These are phyloP conservation scores for Gracilaria caudata DNA, from an alignment of 23 red algal genomes.

Conservation along the genomic window DNA sequence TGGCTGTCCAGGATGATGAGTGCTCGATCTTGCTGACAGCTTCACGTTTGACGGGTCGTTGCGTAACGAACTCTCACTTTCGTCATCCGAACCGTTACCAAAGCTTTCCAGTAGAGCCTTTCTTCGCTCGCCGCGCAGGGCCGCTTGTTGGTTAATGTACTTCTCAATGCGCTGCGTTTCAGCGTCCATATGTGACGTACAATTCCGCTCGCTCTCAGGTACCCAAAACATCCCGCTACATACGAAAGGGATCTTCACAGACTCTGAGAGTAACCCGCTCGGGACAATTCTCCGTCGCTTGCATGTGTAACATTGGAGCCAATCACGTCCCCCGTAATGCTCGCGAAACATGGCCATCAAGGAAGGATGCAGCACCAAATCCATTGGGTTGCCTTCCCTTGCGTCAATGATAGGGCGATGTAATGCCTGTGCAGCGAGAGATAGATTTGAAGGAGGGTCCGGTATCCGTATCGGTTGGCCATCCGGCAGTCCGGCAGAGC, in stretches of 20 bases:
- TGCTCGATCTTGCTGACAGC: neutral
- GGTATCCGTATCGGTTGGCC: neutral
- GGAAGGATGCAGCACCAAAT: slow-evolving; percentile 48
- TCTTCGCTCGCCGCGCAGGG: slow-evolving; percentile 3
- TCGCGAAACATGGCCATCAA: slow-evolving; percentile 25
- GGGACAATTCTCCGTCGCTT: slow-evolving; percentile 20
- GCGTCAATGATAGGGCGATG: slow-evolving; percentile 46
- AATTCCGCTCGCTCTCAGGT: slow-evolving; percentile 11
- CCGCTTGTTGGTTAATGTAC: slow-evolving; percentile 18
- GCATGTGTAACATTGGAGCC: slow-evolving; percentile 50
- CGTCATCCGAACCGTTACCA: slow-evolving; percentile 39
- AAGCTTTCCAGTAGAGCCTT: slow-evolving; percentile 53
- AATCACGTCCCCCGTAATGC: slow-evolving; percentile 38
- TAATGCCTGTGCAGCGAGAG: slow-evolving; percentile 27
- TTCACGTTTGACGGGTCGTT: slow-evolving; percentile 6
- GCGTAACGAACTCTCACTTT: neutral
- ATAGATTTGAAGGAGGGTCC: slow-evolving; percentile 13
- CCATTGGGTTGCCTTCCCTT: slow-evolving; percentile 58
- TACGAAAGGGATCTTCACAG: slow-evolving; percentile 56
- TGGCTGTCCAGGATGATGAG: neutral
- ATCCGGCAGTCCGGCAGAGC: slow-evolving; percentile 7
- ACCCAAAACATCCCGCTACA: slow-evolving; percentile 48
- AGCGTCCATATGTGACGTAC: slow-evolving; percentile 2
- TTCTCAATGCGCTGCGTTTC: neutral
- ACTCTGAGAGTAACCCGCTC: slow-evolving; percentile 43